These are phyloP conservation scores for Saccharomyces cerevisiae DNA, from an alignment of 805 yeast species.

Conservation along the genomic window DNA sequence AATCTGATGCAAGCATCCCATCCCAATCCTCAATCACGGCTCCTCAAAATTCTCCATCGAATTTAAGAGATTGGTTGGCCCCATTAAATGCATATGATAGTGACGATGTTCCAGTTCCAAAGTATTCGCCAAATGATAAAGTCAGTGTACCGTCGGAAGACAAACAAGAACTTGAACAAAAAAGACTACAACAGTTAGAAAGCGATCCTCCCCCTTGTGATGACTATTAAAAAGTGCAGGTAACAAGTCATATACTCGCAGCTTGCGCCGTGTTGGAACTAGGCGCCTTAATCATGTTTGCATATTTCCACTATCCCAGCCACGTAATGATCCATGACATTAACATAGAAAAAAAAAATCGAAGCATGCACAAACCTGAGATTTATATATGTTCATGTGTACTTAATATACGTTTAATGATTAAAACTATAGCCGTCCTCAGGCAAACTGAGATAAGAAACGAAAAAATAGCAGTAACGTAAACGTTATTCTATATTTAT, in stretches of 20 bases:
- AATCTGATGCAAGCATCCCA: background rate
- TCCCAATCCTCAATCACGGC: background rate
- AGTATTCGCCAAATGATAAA: conserved; percentile 15
- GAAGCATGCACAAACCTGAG: background rate
- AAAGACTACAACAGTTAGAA: conserved; percentile 32
- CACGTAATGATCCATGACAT: background rate
- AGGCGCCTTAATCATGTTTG: background rate
- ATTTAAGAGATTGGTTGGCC: conserved; percentile 12
- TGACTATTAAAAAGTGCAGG: background rate
- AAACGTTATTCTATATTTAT: background rate
- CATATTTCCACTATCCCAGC: background rate
- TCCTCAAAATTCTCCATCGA: background rate
- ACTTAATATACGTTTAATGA: background rate
- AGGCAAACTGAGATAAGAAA: background rate
- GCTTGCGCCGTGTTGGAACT: background rate
- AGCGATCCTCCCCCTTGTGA: conserved; percentile 34
- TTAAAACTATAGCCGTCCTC: background rate
- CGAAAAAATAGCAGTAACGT: background rate
- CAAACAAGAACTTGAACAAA: conserved; percentile 36
- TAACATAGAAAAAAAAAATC: background rate
- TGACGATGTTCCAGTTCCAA: conserved; percentile 14
- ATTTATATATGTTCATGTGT: background rate
- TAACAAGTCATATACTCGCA: background rate
- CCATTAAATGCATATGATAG: conserved; percentile 8
- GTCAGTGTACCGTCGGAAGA: conserved; percentile 19